These are phyloP conservation scores for Marasmius tenuissimus DNA, from an alignment of 1,284 basidiomycete species.

Conservation along the genomic window DNA sequence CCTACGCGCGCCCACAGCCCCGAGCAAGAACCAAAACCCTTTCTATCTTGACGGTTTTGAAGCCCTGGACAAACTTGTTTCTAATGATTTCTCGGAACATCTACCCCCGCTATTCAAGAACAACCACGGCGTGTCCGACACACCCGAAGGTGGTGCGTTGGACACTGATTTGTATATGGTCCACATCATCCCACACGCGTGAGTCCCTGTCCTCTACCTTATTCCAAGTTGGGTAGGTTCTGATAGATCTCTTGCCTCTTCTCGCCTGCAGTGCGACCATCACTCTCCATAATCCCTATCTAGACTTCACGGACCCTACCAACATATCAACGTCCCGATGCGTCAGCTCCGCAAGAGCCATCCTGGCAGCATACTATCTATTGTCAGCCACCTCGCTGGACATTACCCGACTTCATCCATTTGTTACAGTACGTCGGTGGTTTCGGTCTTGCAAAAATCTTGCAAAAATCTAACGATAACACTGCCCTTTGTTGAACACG, in stretches of 20 bases:
- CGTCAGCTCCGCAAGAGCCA: slow-evolving; percentile 67
- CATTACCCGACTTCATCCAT: slow-evolving; percentile 76
- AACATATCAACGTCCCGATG: slow-evolving; percentile 70
- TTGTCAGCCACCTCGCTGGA: slow-evolving; percentile 76
- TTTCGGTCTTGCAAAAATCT: neutral
- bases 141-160: slow-evolving; percentile 51
- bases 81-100: slow-evolving; percentile 62
- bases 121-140: slow-evolving; percentile 58
- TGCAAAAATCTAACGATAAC: no score
- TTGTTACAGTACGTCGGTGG: slow-evolving; percentile 60
- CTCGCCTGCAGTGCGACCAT: slow-evolving; percentile 66
- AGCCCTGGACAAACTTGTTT: slow-evolving; percentile 66
- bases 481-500: neutral
- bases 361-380: slow-evolving; percentile 71
- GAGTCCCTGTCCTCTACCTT: slow-evolving; percentile 29
- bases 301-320: slow-evolving; percentile 67
- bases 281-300: slow-evolving; percentile 78
- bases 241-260: neutral
- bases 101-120: slow-evolving; percentile 67
- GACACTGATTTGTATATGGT: slow-evolving; percentile 85
- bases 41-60: slow-evolving; percentile 64
- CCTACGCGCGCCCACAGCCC: slow-evolving; percentile 56
- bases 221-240: neutral
- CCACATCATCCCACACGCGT: slow-evolving; percentile 82
- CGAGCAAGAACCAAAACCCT: slow-evolving; percentile 67